phyloP scores from a whole-genome alignment of 495 filamentous ascomycete species.

The Trichocladium uniseriatum region DNA sequence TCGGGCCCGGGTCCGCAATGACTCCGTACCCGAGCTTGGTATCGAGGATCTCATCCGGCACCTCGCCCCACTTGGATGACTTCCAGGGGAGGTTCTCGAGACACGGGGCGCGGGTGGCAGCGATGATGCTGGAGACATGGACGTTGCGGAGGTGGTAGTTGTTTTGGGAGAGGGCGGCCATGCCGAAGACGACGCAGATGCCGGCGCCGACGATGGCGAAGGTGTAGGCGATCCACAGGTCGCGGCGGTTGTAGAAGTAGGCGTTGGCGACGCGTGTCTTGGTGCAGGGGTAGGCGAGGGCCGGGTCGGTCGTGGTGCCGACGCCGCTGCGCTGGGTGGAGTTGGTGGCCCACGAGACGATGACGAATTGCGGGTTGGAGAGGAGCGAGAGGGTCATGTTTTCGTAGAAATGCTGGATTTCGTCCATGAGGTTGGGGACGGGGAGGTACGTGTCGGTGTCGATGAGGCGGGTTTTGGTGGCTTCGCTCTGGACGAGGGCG shows the following conservation, averaged over 20 bases:
- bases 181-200: conserved; percentile 17
- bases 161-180: conserved; percentile 20
- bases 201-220: conserved; percentile 12
- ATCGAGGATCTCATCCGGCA: conserved; percentile 17
- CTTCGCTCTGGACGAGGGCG: conserved; percentile 9
- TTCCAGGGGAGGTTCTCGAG: conserved; percentile 23
- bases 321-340: conserved; percentile 6
- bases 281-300: conserved; percentile 18
- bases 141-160: conserved; percentile 19
- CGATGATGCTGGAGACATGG: conserved; percentile 19
- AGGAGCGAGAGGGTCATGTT: conserved; percentile 24
- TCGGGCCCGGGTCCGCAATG: conserved; percentile 8
- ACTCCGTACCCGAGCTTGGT: conserved; percentile 18
- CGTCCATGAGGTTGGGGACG: conserved; percentile 6
- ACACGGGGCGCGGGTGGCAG: conserved; percentile 22
- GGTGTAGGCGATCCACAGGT: conserved; percentile 25
- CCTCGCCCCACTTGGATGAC: conserved; percentile 21
- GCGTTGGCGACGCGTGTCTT: conserved; percentile 17
- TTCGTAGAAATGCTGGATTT: conserved; percentile 18
- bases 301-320: neutral
- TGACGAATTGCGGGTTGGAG: conserved; percentile 21
- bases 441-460: conserved; percentile 17
- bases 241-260: conserved; percentile 17
- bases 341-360: conserved; percentile 21
- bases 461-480: conserved; percentile 17